phyloP scores from a whole-genome alignment of 2,329 filamentous ascomycete genomes.

The Drechslera avenae region DNA sequence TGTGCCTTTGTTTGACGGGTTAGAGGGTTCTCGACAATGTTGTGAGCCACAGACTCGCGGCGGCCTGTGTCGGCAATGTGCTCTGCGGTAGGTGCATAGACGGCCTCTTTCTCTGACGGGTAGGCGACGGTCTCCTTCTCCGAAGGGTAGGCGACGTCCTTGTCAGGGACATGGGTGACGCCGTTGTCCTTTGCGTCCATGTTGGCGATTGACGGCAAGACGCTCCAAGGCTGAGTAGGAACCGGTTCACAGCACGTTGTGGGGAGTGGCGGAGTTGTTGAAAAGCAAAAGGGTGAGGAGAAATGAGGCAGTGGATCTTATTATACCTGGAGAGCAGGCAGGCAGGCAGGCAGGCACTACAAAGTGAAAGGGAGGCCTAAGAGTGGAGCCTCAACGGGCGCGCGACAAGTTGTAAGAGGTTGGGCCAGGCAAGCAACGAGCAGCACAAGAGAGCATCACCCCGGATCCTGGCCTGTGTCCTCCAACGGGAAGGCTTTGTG shows the following conservation, averaged over 20 bases:
- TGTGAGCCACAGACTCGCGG: constrained; percentile 51
- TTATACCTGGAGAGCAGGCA: constrained; percentile 8
- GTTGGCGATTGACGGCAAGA: neutral
- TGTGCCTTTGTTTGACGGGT: constrained; percentile 56
- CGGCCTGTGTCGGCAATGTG: constrained; percentile 25
- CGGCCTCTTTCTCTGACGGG: constrained; percentile 5
- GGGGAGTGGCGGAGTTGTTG: neutral
- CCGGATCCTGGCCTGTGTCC: constrained; percentile 3
- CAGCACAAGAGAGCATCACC: constrained; percentile 1
- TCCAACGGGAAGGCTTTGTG: constrained; percentile 6
- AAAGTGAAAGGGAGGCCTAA: constrained; percentile 13
- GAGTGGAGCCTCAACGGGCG: constrained; percentile 11
- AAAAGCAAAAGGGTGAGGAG: constrained; percentile 2
- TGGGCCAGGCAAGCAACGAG: neutral
- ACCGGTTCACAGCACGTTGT: neutral
- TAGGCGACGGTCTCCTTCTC: constrained; percentile 2
- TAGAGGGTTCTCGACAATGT: constrained; percentile 47
- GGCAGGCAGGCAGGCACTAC: neutral
- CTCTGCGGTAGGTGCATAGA: constrained; percentile 5
- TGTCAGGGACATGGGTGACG: constrained; percentile 3
- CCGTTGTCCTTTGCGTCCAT: constrained; percentile 12
- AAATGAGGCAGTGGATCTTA: constrained; percentile 8
- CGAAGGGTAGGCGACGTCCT: constrained; percentile 2
- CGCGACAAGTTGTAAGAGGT: constrained; percentile 10
- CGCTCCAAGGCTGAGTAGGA: neutral